These are phyloP conservation scores for Lactarius hatsudake DNA, from an alignment of 768 basidiomycete genomes.

Conservation along the genomic window DNA sequence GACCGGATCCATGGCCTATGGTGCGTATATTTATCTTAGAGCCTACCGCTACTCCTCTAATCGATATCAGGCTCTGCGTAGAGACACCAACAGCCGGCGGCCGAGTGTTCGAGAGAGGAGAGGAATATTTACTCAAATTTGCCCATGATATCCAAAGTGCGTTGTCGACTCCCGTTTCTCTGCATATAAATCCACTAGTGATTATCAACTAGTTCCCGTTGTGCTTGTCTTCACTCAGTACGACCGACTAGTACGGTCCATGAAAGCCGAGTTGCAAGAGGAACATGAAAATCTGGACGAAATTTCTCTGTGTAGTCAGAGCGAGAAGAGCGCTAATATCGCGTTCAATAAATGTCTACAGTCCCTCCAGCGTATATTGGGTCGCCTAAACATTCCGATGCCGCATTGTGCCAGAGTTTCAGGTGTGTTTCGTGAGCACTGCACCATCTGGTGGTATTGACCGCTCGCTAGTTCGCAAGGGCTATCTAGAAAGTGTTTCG, in stretches of 20 bases:
- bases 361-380: neutral
- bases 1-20: neutral
- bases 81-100: neutral
- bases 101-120: neutral
- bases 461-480: neutral
- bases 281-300: neutral
- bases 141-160: neutral
- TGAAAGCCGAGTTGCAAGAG: neutral
- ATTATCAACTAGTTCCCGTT: neutral
- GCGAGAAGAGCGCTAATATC: neutral
- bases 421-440: neutral
- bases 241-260: neutral
- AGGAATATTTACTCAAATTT: neutral
- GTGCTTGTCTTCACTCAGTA: neutral
- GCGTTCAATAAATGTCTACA: neutral
- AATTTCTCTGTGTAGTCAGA: neutral
- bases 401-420: neutral
- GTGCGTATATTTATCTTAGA: neutral
- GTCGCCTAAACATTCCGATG: neutral
- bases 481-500: neutral
- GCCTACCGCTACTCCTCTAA: no score
- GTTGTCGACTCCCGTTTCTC: neutral
- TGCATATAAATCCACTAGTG: neutral
- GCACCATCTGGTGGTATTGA: neutral
- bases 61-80: neutral